Base-by-base conservation (phyloP, 2,329 filamentous ascomycete genomes). In the Stagonosporopsis cucurbitacearum region DNA sequence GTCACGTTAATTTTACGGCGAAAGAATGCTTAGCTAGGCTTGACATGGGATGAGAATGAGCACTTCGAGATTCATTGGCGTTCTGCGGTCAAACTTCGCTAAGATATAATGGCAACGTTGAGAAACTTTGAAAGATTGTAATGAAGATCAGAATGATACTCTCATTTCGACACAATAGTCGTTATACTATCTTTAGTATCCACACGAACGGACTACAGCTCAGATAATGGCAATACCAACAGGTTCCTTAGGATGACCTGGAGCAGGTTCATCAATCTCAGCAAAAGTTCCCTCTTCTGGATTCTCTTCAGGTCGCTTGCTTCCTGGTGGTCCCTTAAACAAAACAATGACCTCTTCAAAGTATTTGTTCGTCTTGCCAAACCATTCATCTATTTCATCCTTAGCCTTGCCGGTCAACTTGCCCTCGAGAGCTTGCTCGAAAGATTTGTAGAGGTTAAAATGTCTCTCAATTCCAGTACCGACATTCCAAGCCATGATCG, bases 381-480 rank as follows among this genome's bases (percentile, higher is more conserved):
- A 50, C 35, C 30, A 42, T 35, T 46, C 39, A 13, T 56, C 53
- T 2, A 19, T 17, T 25, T 50, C 41, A 1, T 47, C 42, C 22
- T 37, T 28, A 15, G 23, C 41, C 22, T 57, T 42, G 1, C 54
- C 54, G 2, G 28, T 22, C 35, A 57, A 32, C 28, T 57, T 51
- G 26, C 43, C 40, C 35, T 44, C 42, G 5, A 51, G 19, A 20
- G 54, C 54, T 12, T 39, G 28, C 35, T 51, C 47, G 19, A 50
- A 57, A 9, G 40, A n/a, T 15, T 40, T 15, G 28, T 36, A 51
- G 6, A 51, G 47, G 9, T 41, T 25, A 17, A 46, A 51, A 50
- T 51, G 54, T 36, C 43, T 39, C 23, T 51, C 54, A 36, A 57
- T 57, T 19, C 54, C 54, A n/a, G 43, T 48, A 2, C 47, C 54